A percentile compares a stretch with the other conserved stretches of the same genome.
These are phyloP conservation scores for Rhizopus arrhizus DNA, from an alignment of 371 early-diverging fungal species.

Conservation along the genomic window DNA sequence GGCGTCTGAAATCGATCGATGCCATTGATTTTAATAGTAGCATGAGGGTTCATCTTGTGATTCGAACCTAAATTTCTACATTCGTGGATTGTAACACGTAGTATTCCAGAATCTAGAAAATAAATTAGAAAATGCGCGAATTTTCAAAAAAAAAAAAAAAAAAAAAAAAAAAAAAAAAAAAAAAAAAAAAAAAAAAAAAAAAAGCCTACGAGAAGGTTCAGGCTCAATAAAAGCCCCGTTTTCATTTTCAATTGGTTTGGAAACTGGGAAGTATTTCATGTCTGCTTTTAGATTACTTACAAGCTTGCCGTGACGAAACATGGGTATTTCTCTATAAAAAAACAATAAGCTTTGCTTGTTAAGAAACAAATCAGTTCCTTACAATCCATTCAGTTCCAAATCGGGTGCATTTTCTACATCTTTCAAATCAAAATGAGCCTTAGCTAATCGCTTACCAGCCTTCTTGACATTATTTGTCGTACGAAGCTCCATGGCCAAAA, in stretches of 20 bases:
- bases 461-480: constrained; percentile 26
- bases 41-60: constrained; percentile 49
- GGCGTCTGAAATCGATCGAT: constrained; percentile 44
- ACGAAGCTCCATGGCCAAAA: constrained; percentile 47
- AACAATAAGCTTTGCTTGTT: background rate
- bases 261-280: constrained; percentile 64
- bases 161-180: no score
- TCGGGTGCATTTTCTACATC: constrained; percentile 48
- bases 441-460: constrained; percentile 42
- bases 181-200: no score
- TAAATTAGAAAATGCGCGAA: background rate
- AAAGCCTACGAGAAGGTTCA: constrained; percentile 57
- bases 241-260: constrained; percentile 50
- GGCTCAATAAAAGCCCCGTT: constrained; percentile 55
- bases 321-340: constrained; percentile 30
- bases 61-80: constrained; percentile 43
- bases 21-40: constrained; percentile 49
- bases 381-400: constrained; percentile 20
- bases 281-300: constrained; percentile 57
- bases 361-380: background rate
- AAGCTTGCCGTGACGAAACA: constrained; percentile 54
- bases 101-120: constrained; percentile 50
- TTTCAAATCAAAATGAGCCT: constrained; percentile 53
- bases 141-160: no score
- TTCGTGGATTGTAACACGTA: constrained; percentile 59